A percentile compares a stretch with the other conserved stretches of the same genome.
Conservation (phyloP, 2,329 filamentous ascomycete genomes). For the Cadophora malorum region DNA sequence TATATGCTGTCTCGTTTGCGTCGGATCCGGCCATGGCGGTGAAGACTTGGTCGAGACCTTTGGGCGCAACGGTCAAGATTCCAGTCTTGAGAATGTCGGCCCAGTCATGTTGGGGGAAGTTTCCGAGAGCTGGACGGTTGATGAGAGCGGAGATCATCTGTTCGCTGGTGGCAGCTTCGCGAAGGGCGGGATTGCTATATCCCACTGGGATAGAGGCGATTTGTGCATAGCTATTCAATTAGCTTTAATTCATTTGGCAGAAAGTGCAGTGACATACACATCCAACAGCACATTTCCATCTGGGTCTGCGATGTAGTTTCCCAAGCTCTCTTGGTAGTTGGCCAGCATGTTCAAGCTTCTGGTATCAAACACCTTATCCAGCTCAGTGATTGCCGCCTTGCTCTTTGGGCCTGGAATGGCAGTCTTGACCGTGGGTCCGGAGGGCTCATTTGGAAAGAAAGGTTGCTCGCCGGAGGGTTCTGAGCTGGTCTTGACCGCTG, state of each 20-base stretch:
- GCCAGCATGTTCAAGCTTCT: slow-evolving; percentile 59
- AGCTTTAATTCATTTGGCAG: slow-evolving; percentile 8
- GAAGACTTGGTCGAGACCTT: slow-evolving; percentile 80
- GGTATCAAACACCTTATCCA: slow-evolving; percentile 58
- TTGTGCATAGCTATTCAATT: slow-evolving; percentile 67
- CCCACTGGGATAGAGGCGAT: slow-evolving; percentile 85
- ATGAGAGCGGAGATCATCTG: slow-evolving; percentile 77
- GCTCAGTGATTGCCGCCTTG: slow-evolving; percentile 49
- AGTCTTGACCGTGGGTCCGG: slow-evolving; percentile 44
- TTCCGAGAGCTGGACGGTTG: slow-evolving; percentile 80
- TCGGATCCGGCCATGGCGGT: slow-evolving; percentile 81
- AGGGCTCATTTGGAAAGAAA: slow-evolving; percentile 44
- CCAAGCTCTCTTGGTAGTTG: slow-evolving; percentile 58
- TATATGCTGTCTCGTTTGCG: slow-evolving; percentile 85
- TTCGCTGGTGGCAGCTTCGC: slow-evolving; percentile 67
- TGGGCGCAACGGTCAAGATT: slow-evolving; percentile 74
- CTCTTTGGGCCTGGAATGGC: slow-evolving; percentile 49
- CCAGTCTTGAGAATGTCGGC: slow-evolving; percentile 73
- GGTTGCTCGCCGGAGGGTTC: slow-evolving; percentile 33
- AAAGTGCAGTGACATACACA: slow-evolving; percentile 49
- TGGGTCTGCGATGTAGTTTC: slow-evolving; percentile 59
- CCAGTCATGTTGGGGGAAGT: slow-evolving; percentile 82
- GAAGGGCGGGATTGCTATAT: slow-evolving; percentile 78
- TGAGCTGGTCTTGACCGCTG: slow-evolving; percentile 35
- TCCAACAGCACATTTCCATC: slow-evolving; percentile 58